Evolutionary conservation across 1,284 basidiomycete species (phyloP).

Genomic region (Ganoderma lucidum): DNA sequence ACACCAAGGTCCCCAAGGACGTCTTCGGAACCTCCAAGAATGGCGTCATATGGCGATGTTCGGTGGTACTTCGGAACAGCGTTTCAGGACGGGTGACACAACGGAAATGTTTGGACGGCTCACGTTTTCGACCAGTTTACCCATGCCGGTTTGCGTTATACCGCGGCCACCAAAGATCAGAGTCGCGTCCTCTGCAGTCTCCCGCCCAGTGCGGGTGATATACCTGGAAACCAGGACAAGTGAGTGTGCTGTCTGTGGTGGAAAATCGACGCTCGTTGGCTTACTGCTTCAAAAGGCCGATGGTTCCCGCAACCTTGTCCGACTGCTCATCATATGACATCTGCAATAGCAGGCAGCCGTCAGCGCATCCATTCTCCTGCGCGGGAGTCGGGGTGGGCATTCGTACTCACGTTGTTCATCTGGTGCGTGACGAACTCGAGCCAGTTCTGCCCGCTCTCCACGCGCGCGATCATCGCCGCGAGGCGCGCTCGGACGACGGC

Average conservation of each 20-base stretch:
- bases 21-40: constrained; percentile 57
- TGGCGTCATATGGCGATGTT: constrained; percentile 61
- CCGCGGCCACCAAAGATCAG: constrained; percentile 62
- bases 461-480: constrained; percentile 88
- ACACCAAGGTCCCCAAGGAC: constrained; percentile 72
- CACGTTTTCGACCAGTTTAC: constrained; percentile 62
- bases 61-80: constrained; percentile 54
- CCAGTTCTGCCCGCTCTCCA: constrained; percentile 91
- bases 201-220: constrained; percentile 70
- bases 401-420: constrained; percentile 83
- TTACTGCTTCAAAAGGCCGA: constrained; percentile 76
- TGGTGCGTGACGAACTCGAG: constrained; percentile 90
- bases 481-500: constrained; percentile 93
- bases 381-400: constrained; percentile 30
- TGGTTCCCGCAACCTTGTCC: constrained; percentile 76
- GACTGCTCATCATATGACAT: constrained; percentile 87
- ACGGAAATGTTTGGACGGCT: constrained; percentile 30
- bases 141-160: constrained; percentile 63
- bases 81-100: not conserved
- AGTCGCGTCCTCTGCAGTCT: constrained; percentile 73
- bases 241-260: not conserved
- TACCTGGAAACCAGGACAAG: constrained; percentile 50
- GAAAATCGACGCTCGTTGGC: constrained; percentile 32
- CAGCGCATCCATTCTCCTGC: not conserved
- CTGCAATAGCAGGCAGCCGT: constrained; percentile 43